Evolutionary conservation across 371 early-diverging fungal genomes (phyloP), one percentile per base, ranked within the genome.

Genomic region (Polyrhizophydium stewartii): DNA sequence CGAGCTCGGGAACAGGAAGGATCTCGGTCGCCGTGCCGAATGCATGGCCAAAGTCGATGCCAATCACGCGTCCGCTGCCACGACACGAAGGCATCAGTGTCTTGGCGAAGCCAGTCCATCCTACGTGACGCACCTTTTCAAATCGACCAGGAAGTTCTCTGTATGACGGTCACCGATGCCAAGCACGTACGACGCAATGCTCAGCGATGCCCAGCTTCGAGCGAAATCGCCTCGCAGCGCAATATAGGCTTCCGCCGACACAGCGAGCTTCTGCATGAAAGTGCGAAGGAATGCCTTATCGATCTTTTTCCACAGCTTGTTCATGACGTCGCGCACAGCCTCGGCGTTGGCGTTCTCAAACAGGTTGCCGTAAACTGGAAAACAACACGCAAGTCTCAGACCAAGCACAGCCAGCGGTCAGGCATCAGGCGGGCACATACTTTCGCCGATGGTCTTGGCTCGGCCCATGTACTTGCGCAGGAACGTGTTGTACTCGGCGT

Each of bases 1-100:
- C 76, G 30, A 89, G 58, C 61, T 89, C 89, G 9, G 89, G 88
- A 1, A 87, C 74, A 9, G 86, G 83, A 0, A 87, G 68, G n/a
- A 83, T 59, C 62, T 87, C 87, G 0, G 89, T 84, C 5, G 87
- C 87, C 0, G 86, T 81, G 40, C 89, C 89, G 76, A 89, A 89
- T 5, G 89, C 89, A 64, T 87, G 84, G 0, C 89, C 89, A 65
- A 89, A 89, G 71, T 89, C 89, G 67, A 89, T 89, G 0, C 82
- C 78, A 37, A 89, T 66, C 28, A 89, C 59, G 21, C 73, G 69
- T 0, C 89, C 89, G 56, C 81, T 86, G 46, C 13, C 19, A 35
- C 10, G 25, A 49, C 50, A 12, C 10, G 9, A 49, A 49, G 30
- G 9, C n/a, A n/a, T n/a, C n/a, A n/a, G n/a, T n/a, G n/a, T n/a